A percentile compares a stretch with the other conserved stretches of the same genome.
phyloP scores from a whole-genome alignment of 805 yeast species.

The Maudiozyma barnettii region DNA sequence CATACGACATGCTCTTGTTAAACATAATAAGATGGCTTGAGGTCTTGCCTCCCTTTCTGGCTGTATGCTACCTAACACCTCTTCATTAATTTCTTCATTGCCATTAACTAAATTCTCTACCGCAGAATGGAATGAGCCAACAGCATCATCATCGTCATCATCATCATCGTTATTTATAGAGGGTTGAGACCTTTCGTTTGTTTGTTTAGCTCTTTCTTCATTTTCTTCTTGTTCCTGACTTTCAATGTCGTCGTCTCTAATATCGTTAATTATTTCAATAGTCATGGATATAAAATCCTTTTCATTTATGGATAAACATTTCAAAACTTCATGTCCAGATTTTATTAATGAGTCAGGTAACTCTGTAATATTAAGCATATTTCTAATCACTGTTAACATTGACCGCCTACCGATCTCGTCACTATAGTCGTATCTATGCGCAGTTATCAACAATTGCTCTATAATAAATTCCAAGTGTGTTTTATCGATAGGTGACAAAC shows the following conservation, averaged over 20 bases:
- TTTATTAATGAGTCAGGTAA: conserved; percentile 46
- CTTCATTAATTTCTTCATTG: conserved; percentile 3
- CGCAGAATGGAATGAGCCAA: conserved; percentile 42
- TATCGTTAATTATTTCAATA: conserved; percentile 77
- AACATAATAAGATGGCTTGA: conserved; percentile 49
- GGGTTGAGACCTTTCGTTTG: conserved; percentile 8
- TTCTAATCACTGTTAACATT: conserved; percentile 51
- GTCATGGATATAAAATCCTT: conserved; percentile 77
- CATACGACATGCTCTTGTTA: conserved; percentile 59
- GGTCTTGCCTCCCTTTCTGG: conserved; percentile 30
- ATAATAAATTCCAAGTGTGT: conserved; percentile 63
- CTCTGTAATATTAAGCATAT: conserved; percentile 48
- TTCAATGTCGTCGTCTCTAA: conserved; percentile 55
- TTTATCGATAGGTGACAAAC: conserved; percentile 33
- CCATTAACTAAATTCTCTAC: conserved; percentile 31
- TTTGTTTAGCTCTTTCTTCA: conserved; percentile 16
- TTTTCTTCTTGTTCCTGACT: conserved; percentile 28
- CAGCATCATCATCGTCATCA: conserved; percentile 23
- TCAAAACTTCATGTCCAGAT: conserved; percentile 53
- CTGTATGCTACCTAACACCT: conserved; percentile 13
- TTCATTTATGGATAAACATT: conserved; percentile 65
- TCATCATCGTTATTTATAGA: neutral
- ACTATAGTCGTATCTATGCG: conserved; percentile 68
- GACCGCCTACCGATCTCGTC: conserved; percentile 86
- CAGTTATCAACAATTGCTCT: conserved; percentile 59